Base-by-base conservation (phyloP, 164 flowering plant genomes). In the Saururus chinensis region DNA sequence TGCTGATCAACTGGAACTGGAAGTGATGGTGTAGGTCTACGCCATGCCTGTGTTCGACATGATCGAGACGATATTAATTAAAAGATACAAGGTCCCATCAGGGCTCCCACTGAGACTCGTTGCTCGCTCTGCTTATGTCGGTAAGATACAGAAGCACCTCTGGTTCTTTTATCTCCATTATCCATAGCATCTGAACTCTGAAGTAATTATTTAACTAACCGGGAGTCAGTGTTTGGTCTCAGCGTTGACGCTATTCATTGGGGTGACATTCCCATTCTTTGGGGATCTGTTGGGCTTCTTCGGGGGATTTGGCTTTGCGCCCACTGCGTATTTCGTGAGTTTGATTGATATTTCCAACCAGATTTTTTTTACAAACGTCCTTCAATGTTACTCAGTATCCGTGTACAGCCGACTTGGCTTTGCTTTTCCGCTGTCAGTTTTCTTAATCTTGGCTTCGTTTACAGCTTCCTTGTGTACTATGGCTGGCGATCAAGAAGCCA, bases 261-360 rank as follows among this genome's bases (percentile, higher is more conserved):
- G 85, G 25, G 83, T 89, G 9, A 85, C 89, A 1, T 92, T 92
- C 64, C 98, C 98, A 21, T 92, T 92, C 83, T 89, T 92, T 48
- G 96, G 96, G 0, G 98, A 87, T 76, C 92, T 92, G 62, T 85
- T 92, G 37, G 98, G 96, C 53, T 92, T 92, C 84, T 92, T 92
- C 53, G 98, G 98, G 12, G 98, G 98, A 71, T 87, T 92, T 65
- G 98, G 89, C 19, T 89, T 88, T 57, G 88, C 98, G 65, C 92
- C 98, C 21, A 92, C 87, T 62, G 80, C 98, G 30, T 92, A 78
- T 56, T 87, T 89, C 70, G 98, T 92, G 74, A 82, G 95, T 22
- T 9, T 40, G 0, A 51, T 13, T 19, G 16, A 21, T 9, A 56
- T 23, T 20, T 23, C 0, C 0, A 0, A 41, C 11, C 45, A 8